Percentiles rank a stretch among this genome's conserved stretches.
These are phyloP conservation scores for Balakata baccata DNA, from an alignment of 345 rosid genomes.

Conservation along the genomic window DNA sequence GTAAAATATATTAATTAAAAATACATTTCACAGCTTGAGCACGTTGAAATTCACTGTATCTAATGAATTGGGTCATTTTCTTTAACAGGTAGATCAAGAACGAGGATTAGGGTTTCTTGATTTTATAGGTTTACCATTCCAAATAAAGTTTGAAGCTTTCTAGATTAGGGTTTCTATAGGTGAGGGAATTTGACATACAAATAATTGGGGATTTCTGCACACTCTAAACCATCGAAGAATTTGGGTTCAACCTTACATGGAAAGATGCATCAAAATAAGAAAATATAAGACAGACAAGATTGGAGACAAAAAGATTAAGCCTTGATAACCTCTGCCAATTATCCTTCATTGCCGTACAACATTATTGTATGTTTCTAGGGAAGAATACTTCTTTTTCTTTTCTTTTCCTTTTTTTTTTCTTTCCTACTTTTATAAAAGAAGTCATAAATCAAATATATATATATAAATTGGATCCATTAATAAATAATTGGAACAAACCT, in stretches of 20 bases:
- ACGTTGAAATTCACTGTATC: not conserved
- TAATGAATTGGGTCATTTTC: not conserved
- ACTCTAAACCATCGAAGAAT: not conserved
- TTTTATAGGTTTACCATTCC: not conserved
- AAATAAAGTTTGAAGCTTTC: not conserved
- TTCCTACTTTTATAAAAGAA: no score
- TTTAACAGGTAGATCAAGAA: not conserved
- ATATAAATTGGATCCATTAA: no score
- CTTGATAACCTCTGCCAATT: constrained; percentile 1
- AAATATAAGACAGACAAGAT: not conserved
- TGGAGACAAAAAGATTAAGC: not conserved
- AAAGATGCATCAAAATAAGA: constrained; percentile 2
- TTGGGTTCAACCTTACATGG: not conserved
- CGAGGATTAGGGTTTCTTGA: not conserved
- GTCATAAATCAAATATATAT: no score
- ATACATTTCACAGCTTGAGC: not conserved
- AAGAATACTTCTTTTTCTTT: not conserved
- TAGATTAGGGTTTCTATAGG: constrained; percentile 4
- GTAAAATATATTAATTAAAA: not conserved
- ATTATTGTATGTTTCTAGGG: not conserved
- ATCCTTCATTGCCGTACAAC: not conserved
- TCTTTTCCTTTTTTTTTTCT: no score
- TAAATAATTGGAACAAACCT: no score
- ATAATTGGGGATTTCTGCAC: not conserved
- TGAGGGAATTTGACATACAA: no score